Evolutionary conservation across 371 early-diverging fungal species (phyloP), one percentile per base, ranked within the genome.

Genomic region (Conidiobolus incongruus): DNA sequence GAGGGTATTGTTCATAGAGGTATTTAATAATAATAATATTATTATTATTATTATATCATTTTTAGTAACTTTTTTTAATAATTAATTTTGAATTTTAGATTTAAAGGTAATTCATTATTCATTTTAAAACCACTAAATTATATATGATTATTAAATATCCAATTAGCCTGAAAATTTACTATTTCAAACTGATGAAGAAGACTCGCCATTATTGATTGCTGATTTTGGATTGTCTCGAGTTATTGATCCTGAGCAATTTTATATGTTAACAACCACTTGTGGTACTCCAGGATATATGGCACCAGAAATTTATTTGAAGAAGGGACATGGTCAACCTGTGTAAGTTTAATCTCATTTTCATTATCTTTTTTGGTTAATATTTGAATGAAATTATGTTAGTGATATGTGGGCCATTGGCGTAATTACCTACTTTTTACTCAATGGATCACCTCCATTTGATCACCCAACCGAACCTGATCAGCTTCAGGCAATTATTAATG

Each of bases 361-460:
- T 10, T 15, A 10, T 3, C 20, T 10, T 10, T 21, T 16, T n/a
- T 35, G 11, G 4, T 3, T 17, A 22, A 20, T 33, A 2, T 15
- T 16, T 42, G 7, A 13, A 42, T 13, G 6, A 13, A 6, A 6
- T 13, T 8, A 6, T 31, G 13, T 32, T 26, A 45, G 46, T 20
- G 93, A 93, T 48, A 63, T 88, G 55, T 93, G 90, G 90, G 75
- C 81, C 12, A 56, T 88, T 47, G 93, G 93, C 7, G 84, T 92
- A 11, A 76, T 92, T 39, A 64, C 86, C 3, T 89, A 75, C 57
- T 83, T 81, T 26, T 61, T 90, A 53, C 55, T 87, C 10, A 76
- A 75, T 52, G 93, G 93, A 8, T 70, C 66, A 41, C 75, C 86
- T 12, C 93, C 93, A 5, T 92, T 87, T 63, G 87, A 86, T 52